These are phyloP conservation scores for Boletus insuetus DNA, from an alignment of 768 basidiomycete species.

Conservation along the genomic window DNA sequence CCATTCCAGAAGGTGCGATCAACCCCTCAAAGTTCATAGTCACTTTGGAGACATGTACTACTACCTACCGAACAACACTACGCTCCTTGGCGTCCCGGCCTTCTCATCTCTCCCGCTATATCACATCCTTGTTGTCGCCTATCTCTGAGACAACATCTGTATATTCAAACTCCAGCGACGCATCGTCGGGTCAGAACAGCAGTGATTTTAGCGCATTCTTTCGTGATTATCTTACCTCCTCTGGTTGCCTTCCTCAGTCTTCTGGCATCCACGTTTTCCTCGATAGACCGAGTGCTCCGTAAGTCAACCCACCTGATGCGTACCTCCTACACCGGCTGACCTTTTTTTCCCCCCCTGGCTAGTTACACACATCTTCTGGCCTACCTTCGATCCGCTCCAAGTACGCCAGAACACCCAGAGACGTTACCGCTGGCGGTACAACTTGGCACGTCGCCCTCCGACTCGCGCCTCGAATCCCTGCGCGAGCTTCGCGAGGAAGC, in stretches of 20 bases:
- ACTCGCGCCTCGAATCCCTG: slow-evolving; percentile 56
- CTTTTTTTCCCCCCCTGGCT: not conserved
- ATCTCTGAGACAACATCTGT: slow-evolving; percentile 53
- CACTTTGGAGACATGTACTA: slow-evolving; percentile 70
- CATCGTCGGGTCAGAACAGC: slow-evolving; percentile 14
- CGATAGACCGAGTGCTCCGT: slow-evolving; percentile 79
- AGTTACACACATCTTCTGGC: slow-evolving; percentile 72
- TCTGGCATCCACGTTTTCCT: slow-evolving; percentile 69
- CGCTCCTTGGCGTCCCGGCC: slow-evolving; percentile 65
- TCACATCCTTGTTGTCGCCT: slow-evolving; percentile 43
- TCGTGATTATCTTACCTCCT: slow-evolving; percentile 60
- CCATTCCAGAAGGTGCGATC: slow-evolving; percentile 44
- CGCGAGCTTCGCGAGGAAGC: slow-evolving; percentile 81
- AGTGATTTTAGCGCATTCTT: slow-evolving; percentile 50
- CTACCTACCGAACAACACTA: slow-evolving; percentile 62
- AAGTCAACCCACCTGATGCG: slow-evolving; percentile 32
- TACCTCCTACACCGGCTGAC: slow-evolving; percentile 2
- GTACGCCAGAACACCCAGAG: slow-evolving; percentile 45
- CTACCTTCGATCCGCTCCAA: slow-evolving; percentile 62
- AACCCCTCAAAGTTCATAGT: slow-evolving; percentile 66
- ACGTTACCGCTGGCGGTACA: slow-evolving; percentile 60
- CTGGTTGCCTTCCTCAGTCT: slow-evolving; percentile 48
- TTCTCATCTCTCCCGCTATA: slow-evolving; percentile 60
- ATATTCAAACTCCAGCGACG: slow-evolving; percentile 50
- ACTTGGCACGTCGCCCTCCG: slow-evolving; percentile 38